phyloP scores from a whole-genome alignment of 352 stramenopile species.

The Pythium pectinolyticum region DNA sequence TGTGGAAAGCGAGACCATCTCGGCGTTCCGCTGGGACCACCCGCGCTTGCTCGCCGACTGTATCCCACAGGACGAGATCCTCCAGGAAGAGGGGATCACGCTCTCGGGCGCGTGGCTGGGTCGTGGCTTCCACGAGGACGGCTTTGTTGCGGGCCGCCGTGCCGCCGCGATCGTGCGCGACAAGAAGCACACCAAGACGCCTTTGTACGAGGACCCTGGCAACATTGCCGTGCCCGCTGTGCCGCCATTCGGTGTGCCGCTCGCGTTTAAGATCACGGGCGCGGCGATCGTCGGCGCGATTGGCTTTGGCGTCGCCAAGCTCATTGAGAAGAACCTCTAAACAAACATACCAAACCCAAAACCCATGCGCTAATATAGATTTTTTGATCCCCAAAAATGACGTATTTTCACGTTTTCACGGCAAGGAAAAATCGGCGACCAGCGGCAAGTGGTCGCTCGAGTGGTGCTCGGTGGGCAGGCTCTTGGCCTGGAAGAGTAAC shows the following conservation, averaged over 20 bases:
- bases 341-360: too few species aligned
- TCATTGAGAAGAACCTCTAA: conserved; percentile 40
- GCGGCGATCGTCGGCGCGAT: conserved; percentile 53
- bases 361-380: too few species aligned
- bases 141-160: conserved; percentile 80
- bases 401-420: not conserved
- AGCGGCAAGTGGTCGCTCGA: conserved; percentile 71
- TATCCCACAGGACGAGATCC: conserved; percentile 83
- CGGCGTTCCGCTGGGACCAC: conserved; percentile 85
- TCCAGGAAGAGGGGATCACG: conserved; percentile 81
- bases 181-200: conserved; percentile 65
- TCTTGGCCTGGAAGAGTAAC: conserved; percentile 47
- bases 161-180: conserved; percentile 79
- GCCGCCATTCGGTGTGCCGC: conserved; percentile 68
- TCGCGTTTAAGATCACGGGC: conserved; percentile 62
- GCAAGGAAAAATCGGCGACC: conserved; percentile 56
- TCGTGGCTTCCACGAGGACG: conserved; percentile 86
- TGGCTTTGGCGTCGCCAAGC: conserved; percentile 62
- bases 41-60: conserved; percentile 80
- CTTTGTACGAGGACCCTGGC: conserved; percentile 80
- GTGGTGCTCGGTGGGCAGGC: conserved; percentile 53
- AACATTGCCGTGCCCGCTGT: conserved; percentile 76
- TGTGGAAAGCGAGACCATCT: conserved; percentile 51
- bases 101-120: conserved; percentile 82
- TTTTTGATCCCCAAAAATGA: too few species aligned